A percentile compares a stretch with the other conserved stretches of the same genome.
These are phyloP conservation scores for Gyrodon lividus DNA, from an alignment of 768 basidiomycete species.

Conservation along the genomic window DNA sequence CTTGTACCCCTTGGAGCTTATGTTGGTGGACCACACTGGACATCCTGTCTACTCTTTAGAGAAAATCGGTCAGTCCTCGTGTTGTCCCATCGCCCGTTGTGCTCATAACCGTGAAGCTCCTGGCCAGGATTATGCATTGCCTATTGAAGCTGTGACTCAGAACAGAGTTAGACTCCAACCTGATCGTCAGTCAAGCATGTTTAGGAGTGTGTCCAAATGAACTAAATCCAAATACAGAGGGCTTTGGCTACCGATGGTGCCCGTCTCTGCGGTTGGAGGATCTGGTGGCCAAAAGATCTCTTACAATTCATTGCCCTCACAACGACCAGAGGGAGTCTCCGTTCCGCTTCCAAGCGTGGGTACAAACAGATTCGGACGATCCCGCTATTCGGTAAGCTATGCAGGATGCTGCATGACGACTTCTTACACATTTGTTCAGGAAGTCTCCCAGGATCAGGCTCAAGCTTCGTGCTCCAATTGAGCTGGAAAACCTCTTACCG, in stretches of 20 bases:
- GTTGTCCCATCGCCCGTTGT: constrained; percentile 11
- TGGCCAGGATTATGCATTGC: constrained; percentile 83
- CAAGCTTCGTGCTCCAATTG: constrained; percentile 87
- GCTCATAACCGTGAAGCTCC: constrained; percentile 77
- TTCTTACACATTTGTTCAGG: constrained; percentile 39
- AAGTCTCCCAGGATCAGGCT: constrained; percentile 84
- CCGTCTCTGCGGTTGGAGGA: constrained; percentile 87
- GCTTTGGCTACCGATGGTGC: constrained; percentile 96
- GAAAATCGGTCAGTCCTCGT: constrained; percentile 61
- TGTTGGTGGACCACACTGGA: constrained; percentile 81
- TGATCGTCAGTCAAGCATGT: constrained; percentile 64
- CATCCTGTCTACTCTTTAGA: constrained; percentile 79
- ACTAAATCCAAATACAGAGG: constrained; percentile 51
- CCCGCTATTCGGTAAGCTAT: constrained; percentile 49
- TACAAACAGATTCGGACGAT: constrained; percentile 68
- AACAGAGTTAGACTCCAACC: constrained; percentile 85
- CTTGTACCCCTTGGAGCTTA: constrained; percentile 88
- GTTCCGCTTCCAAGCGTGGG: constrained; percentile 93
- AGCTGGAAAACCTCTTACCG: constrained; percentile 92
- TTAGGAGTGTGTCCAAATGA: not conserved
- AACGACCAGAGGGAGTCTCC: constrained; percentile 77
- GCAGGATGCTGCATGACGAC: not conserved
- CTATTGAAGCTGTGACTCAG: constrained; percentile 84
- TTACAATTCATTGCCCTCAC: constrained; percentile 86
- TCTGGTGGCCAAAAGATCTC: constrained; percentile 61